Percentiles rank a stretch among this genome's conserved stretches.
Conservation (phyloP, 2,329 filamentous ascomycete genomes). For the Fusarium poae region DNA sequence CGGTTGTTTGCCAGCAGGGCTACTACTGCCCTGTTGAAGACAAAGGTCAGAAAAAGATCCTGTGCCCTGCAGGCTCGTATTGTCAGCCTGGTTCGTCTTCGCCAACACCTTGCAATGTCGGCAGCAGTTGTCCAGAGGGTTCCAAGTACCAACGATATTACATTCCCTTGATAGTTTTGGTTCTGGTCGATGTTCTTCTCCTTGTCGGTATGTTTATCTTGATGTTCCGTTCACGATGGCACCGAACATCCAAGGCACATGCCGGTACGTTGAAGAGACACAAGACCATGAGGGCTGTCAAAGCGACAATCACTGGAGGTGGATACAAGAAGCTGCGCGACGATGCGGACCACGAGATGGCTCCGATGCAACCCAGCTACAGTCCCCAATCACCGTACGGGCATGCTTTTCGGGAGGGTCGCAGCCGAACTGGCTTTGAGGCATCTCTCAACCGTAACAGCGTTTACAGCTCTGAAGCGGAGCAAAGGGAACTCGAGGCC, state of each 20-base stretch:
- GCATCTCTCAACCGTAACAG: conserved; percentile 53
- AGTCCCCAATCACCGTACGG: conserved; percentile 27
- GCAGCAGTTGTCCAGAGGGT: conserved; percentile 61
- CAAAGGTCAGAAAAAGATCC: conserved; percentile 55
- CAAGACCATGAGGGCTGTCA: conserved; percentile 50
- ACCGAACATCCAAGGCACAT: conserved; percentile 27
- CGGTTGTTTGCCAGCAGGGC: conserved; percentile 63
- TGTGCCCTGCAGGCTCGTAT: conserved; percentile 63
- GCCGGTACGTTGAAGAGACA: conserved; percentile 33
- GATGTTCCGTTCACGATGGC: conserved; percentile 40
- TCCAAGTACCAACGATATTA: conserved; percentile 58
- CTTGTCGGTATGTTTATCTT: conserved; percentile 49
- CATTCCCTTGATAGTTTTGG: conserved; percentile 59
- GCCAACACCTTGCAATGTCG: conserved; percentile 62
- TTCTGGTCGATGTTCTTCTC: conserved; percentile 60
- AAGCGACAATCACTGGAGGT: conserved; percentile 46
- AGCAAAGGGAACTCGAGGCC: conserved; percentile 31
- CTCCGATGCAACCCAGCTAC: conserved; percentile 52
- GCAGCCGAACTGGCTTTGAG: conserved; percentile 53
- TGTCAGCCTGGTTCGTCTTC: conserved; percentile 64
- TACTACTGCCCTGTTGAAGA: conserved; percentile 60
- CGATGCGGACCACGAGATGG: conserved; percentile 54
- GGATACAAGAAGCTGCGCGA: conserved; percentile 54
- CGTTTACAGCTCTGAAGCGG: conserved; percentile 46
- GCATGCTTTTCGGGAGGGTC: conserved; percentile 29